These are phyloP conservation scores for Aspergillus incahuasiensis DNA, from an alignment of 495 filamentous ascomycete species.

Conservation along the genomic window DNA sequence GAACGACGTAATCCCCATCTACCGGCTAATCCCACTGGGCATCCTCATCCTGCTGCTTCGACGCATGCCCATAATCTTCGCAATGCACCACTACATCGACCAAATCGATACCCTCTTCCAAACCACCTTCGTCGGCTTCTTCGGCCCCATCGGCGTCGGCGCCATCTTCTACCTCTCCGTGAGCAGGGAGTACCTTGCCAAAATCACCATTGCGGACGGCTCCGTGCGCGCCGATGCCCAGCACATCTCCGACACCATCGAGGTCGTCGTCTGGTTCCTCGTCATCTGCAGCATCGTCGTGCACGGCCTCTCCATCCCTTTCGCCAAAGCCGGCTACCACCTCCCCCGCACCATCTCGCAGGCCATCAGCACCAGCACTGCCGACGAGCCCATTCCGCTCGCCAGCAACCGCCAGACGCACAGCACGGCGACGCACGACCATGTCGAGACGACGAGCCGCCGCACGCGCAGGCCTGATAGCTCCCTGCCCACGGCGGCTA, in stretches of 20 bases:
- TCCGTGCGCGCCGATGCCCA: constrained; percentile 64
- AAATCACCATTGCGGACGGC: constrained; percentile 52
- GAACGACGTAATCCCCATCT: constrained; percentile 69
- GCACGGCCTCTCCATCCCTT: constrained; percentile 78
- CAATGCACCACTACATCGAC: constrained; percentile 68
- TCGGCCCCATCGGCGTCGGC: constrained; percentile 91
- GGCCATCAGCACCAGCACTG: constrained; percentile 39
- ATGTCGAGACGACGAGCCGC: constrained; percentile 17
- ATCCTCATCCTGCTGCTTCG: constrained; percentile 77
- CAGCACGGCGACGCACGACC: constrained; percentile 33
- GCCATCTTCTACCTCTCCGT: constrained; percentile 88
- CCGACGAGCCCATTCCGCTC: constrained; percentile 30
- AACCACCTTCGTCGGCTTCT: constrained; percentile 84
- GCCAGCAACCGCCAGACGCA: constrained; percentile 27
- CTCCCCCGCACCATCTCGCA: constrained; percentile 72
- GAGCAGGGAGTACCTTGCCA: constrained; percentile 58
- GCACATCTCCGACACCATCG: constrained; percentile 57
- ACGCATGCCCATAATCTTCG: constrained; percentile 71
- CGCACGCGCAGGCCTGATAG: constrained; percentile 25
- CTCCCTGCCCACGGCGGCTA: neutral
- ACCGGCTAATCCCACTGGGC: constrained; percentile 71
- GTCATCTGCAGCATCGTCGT: constrained; percentile 82
- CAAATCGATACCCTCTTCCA: constrained; percentile 73
- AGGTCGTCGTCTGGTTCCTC: constrained; percentile 80
- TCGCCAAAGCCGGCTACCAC: constrained; percentile 78